Evolutionary conservation across 176 grass and related monocot species (phyloP), one percentile per base, ranked within the genome.

Genomic region (Cenchrus fungigraminus): DNA sequence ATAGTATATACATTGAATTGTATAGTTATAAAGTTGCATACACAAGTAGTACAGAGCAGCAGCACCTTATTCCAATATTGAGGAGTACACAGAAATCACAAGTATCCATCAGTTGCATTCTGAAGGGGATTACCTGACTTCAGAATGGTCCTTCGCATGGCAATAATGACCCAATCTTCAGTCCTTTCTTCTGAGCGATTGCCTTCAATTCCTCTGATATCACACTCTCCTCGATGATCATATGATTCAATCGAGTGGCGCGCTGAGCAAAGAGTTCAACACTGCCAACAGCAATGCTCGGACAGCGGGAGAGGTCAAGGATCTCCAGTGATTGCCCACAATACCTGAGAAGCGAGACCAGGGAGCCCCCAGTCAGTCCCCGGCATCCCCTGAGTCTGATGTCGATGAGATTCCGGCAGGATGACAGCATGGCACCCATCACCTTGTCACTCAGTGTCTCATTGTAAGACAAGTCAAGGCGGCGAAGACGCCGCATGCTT

Each of bases 391-490:
- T 85, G 40, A 98, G 83, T 67, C 89, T 87, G 50, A 98, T 95
- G 8, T 95, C 93, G 15, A 82, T 57, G 16, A 98, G 87, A 72
- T 90, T 93, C 68, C 70, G 70, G 86, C 93, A 98, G 5, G 96
- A 98, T 0, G 91, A 86, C 1, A 98, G 65, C 96, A 98, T 98
- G n/a, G 96, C 82, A 22, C 93, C 65, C 7, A 95, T 79, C 83
- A 92, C 89, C 84, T 94, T 98, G 78, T 98, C 93, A 14, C 66
- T 82, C 43, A 98, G 72, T 0, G 80, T 82, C 84, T 98, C 91
- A n/a, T 98, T 98, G 83, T 98, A 92, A 5, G 96, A 98, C 77
- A 95, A 60, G 45, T 98, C 88, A 40, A 98, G 77, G 29, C 85
- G 77, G 16, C 82, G 86, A 42, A 98, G 92, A 6, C 76, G 87